A percentile compares a stretch with the other conserved stretches of the same genome.
phyloP scores from a whole-genome alignment of 495 filamentous ascomycete genomes.

The Penicillium lagena region DNA sequence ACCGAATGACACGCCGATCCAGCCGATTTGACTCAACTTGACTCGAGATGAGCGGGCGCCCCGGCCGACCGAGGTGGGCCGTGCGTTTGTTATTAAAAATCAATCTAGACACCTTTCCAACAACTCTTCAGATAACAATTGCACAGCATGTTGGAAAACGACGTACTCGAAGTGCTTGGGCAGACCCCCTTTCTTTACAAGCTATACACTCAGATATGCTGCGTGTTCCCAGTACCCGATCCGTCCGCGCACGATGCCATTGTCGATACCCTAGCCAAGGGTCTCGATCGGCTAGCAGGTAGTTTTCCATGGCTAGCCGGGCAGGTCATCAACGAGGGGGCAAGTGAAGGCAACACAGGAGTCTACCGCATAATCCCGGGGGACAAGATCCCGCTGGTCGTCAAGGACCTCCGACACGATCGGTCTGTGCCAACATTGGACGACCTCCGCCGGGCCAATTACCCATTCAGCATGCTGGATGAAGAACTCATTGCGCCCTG shows the following conservation, averaged over 20 bases:
- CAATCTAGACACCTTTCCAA: too few species aligned
- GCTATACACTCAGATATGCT: slow-evolving; percentile 41
- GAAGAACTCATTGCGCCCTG: slow-evolving; percentile 40
- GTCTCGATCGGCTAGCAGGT: slow-evolving; percentile 27
- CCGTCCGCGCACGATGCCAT: slow-evolving; percentile 18
- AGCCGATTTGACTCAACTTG: too few species aligned
- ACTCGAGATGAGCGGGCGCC: too few species aligned
- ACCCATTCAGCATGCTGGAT: slow-evolving; percentile 49
- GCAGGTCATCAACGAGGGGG: slow-evolving; percentile 39
- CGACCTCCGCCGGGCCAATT: slow-evolving; percentile 28
- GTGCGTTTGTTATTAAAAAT: too few species aligned
- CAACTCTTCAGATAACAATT: too few species aligned
- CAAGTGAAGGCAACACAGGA: slow-evolving; percentile 25
- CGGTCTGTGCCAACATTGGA: slow-evolving; percentile 33
- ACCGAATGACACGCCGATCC: too few species aligned
- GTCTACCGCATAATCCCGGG: slow-evolving; percentile 34
- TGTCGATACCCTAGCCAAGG: slow-evolving; percentile 21
- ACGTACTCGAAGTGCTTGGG: slow-evolving; percentile 9
- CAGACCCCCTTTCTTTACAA: slow-evolving; percentile 9
- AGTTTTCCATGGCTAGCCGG: slow-evolving; percentile 51
- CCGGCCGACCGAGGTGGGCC: too few species aligned
- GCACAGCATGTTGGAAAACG: neutral
- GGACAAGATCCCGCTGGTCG: slow-evolving; percentile 27
- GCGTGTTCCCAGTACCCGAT: slow-evolving; percentile 26
- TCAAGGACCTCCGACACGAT: slow-evolving; percentile 36